A percentile compares a stretch with the other conserved stretches of the same genome.
phyloP scores from a whole-genome alignment of 768 basidiomycete species.

The Pisolithus sp. region DNA sequence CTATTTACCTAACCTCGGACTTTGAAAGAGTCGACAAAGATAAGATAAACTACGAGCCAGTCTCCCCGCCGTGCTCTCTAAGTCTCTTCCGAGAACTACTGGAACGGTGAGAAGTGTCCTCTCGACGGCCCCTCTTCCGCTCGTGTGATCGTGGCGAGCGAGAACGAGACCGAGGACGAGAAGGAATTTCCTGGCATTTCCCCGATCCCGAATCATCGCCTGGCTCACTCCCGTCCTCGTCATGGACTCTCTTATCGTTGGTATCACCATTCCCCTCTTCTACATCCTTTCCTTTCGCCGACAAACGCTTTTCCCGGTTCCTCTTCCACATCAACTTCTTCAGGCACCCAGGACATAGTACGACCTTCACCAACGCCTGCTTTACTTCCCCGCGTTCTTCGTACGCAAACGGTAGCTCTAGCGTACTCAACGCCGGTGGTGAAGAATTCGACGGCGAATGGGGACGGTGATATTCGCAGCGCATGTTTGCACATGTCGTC shows the following conservation, averaged over 20 bases:
- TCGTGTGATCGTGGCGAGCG: not conserved
- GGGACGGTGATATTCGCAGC: constrained; percentile 62
- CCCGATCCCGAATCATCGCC: not conserved
- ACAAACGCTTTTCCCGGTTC: constrained; percentile 49
- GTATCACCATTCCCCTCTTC: not conserved
- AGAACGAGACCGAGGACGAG: not conserved
- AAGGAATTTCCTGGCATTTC: not conserved
- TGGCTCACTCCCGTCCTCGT: not conserved
- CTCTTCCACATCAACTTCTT: constrained; percentile 87
- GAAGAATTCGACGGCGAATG: constrained; percentile 11
- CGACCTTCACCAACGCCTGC: constrained; percentile 85
- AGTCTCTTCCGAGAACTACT: not conserved
- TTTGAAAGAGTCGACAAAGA: not conserved
- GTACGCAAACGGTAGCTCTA: constrained; percentile 90
- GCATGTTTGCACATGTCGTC: constrained; percentile 82
- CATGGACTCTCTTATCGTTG: not conserved
- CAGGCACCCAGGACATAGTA: constrained; percentile 71
- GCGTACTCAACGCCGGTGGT: constrained; percentile 49
- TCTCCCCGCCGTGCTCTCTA: not conserved
- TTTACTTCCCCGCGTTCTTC: constrained; percentile 69
- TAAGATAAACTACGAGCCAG: not conserved
- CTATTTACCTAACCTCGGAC: not conserved
- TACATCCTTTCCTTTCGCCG: constrained; percentile 1
- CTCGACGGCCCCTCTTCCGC: not conserved
- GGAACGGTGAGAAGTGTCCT: too few species aligned